A percentile compares a stretch with the other conserved stretches of the same genome.
Conservation (phyloP, 805 yeast genomes). For the Nakazawaea laoshanensis region DNA sequence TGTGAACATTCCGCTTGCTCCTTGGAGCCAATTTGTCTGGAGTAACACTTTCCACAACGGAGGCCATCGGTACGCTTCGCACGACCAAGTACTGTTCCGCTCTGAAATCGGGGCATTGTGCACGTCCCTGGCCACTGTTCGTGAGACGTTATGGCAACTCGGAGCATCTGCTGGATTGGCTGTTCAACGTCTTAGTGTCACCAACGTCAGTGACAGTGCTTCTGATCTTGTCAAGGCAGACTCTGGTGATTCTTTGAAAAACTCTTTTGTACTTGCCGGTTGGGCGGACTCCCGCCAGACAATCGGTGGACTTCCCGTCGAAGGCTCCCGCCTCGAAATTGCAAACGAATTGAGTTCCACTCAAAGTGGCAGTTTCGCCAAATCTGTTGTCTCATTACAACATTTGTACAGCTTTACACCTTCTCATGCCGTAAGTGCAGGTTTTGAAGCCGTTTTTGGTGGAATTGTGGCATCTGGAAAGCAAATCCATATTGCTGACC, state of each 20-base stretch:
- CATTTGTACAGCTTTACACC: constrained; percentile 29
- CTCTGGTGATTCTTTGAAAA: constrained; percentile 58
- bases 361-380: constrained; percentile 23
- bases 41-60: no score
- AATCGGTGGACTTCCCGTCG: constrained; percentile 28
- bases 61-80: no score
- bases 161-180: no score
- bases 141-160: no score
- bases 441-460: constrained; percentile 46
- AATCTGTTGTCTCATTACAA: constrained; percentile 23
- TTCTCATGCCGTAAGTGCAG: constrained; percentile 38
- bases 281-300: constrained; percentile 33
- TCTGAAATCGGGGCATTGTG: no score
- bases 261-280: constrained; percentile 36
- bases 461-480: constrained; percentile 31
- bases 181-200: constrained; percentile 46
- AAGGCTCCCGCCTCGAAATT: constrained; percentile 32
- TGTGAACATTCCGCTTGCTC: no score
- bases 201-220: constrained; percentile 42
- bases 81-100: constrained; percentile 42
- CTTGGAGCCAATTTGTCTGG: no score
- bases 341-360: constrained; percentile 29
- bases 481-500: constrained; percentile 61
- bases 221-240: constrained; percentile 46
- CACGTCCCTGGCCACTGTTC: constrained; percentile 17